Conservation (phyloP, 208 protist species). For the Phytomonas francai region DNA sequence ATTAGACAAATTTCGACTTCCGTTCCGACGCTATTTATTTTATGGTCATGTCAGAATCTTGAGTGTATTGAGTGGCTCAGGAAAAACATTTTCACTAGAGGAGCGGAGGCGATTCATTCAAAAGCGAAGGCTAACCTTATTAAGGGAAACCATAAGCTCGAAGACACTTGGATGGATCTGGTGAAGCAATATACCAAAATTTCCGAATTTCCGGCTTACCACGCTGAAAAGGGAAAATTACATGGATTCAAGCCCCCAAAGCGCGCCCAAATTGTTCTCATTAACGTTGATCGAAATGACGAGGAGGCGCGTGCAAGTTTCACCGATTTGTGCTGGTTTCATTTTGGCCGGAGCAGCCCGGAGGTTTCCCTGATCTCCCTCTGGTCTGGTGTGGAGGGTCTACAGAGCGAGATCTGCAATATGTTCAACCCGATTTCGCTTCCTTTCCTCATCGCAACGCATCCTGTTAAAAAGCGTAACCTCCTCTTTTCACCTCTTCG, state of each 20-base stretch:
- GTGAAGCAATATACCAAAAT: not conserved
- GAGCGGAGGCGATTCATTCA: not conserved
- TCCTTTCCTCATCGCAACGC: constrained; percentile 55
- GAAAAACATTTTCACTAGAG: constrained; percentile 46
- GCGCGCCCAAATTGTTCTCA: constrained; percentile 73
- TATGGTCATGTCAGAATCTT: constrained; percentile 58
- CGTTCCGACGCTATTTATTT: constrained; percentile 66
- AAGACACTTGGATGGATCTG: not conserved
- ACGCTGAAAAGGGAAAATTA: not conserved
- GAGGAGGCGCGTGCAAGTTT: constrained; percentile 21
- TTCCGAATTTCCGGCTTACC: not conserved
- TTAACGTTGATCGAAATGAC: constrained; percentile 70
- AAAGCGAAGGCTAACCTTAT: not conserved
- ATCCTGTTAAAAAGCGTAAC: constrained; percentile 15
- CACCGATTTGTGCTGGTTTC: constrained; percentile 20
- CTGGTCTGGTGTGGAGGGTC: constrained; percentile 61
- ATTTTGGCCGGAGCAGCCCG: constrained; percentile 43
- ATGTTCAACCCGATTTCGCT: constrained; percentile 42
- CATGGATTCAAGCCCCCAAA: constrained; percentile 18
- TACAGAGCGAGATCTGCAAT: constrained; percentile 58
- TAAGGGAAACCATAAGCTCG: not conserved
- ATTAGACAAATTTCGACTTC: constrained; percentile 39
- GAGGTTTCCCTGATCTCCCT: constrained; percentile 67
- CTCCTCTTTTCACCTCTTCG: not conserved
- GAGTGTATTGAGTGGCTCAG: constrained; percentile 54